Percentiles rank a stretch among this genome's conserved stretches.
Evolutionary conservation across 164 flowering plant genomes (phyloP).

Genomic region (Sedum album): DNA sequence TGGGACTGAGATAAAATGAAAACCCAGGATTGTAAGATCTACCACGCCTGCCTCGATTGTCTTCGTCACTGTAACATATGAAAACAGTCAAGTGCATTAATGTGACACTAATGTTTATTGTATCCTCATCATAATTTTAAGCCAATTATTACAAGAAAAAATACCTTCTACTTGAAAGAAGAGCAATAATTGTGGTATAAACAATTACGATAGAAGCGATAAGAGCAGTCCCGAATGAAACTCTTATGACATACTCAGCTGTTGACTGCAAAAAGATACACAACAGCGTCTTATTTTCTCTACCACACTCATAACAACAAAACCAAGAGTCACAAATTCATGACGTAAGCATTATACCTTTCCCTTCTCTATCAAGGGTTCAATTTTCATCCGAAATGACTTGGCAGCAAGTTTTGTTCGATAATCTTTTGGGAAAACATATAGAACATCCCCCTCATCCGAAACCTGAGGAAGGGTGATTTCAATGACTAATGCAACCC

Average conservation of each 20-base stretch:
- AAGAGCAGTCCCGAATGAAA: slow-evolving; percentile 89
- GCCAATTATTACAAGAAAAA: not conserved
- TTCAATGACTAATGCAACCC: not conserved
- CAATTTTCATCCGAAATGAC: slow-evolving; percentile 76
- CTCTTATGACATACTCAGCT: slow-evolving; percentile 67
- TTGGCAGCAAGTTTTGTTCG: slow-evolving; percentile 80
- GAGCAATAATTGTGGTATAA: slow-evolving; percentile 73
- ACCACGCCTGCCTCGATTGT: slow-evolving; percentile 83
- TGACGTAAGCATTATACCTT: slow-evolving; percentile 42
- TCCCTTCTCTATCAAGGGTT: slow-evolving; percentile 74
- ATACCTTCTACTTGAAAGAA: slow-evolving; percentile 78
- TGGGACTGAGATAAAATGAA: slow-evolving; percentile 43
- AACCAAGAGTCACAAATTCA: slow-evolving; percentile 35
- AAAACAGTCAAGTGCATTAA: not conserved
- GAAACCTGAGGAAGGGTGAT: slow-evolving; percentile 60
- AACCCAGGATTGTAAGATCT: slow-evolving; percentile 70
- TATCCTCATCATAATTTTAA: slow-evolving; percentile 15
- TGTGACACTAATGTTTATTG: not conserved
- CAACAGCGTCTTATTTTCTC: not conserved
- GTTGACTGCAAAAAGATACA: slow-evolving; percentile 42
- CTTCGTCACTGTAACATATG: slow-evolving; percentile 58
- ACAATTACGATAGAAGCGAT: slow-evolving; percentile 91
- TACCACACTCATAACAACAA: not conserved
- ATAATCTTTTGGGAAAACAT: slow-evolving; percentile 94
- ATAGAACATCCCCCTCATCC: slow-evolving; percentile 94